Conservation (phyloP, 352 stramenopile species). For the Globisporangium acanthophoron region DNA sequence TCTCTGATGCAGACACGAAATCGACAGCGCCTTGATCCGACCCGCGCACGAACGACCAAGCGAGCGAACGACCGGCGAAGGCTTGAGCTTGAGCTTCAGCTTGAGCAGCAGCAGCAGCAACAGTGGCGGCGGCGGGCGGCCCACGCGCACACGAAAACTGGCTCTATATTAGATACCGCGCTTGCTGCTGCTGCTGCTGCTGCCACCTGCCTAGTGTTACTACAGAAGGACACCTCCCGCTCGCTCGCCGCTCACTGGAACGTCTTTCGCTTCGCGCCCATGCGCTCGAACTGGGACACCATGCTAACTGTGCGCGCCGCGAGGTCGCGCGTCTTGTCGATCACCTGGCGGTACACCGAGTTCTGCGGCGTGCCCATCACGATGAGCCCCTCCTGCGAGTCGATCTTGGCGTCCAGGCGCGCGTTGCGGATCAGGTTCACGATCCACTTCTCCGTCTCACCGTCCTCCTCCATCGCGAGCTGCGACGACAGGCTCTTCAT, state of each 20-base stretch:
- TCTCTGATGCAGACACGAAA: too few relatives aligned
- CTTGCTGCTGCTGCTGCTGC: slow-evolving; percentile 7
- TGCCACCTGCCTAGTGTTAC: slow-evolving; percentile 10
- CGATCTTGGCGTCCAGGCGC: slow-evolving; percentile 97
- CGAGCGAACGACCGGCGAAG: too few relatives aligned
- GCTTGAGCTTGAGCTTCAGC: background rate
- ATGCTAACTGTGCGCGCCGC: slow-evolving; percentile 89
- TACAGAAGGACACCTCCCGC: background rate
- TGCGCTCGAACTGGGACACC: slow-evolving; percentile 81
- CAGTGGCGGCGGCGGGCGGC: background rate
- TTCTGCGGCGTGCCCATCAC: slow-evolving; percentile 94
- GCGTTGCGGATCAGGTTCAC: slow-evolving; percentile 98
- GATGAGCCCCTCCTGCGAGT: slow-evolving; percentile 95
- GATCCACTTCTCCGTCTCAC: slow-evolving; percentile 98
- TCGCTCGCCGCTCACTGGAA: slow-evolving; percentile 34
- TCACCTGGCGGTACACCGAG: slow-evolving; percentile 96
- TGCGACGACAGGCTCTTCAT: slow-evolving; percentile 95
- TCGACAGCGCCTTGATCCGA: too few relatives aligned
- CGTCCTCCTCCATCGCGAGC: slow-evolving; percentile 93
- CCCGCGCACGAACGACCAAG: too few relatives aligned
- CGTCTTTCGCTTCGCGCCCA: slow-evolving; percentile 78
- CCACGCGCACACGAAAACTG: slow-evolving; percentile 14
- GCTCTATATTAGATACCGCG: slow-evolving; percentile 16
- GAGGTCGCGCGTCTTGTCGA: slow-evolving; percentile 96
- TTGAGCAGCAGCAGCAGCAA: background rate